Base-by-base conservation (phyloP, 2,329 filamentous ascomycete genomes). In the Pseudofabraea citricarpa region DNA sequence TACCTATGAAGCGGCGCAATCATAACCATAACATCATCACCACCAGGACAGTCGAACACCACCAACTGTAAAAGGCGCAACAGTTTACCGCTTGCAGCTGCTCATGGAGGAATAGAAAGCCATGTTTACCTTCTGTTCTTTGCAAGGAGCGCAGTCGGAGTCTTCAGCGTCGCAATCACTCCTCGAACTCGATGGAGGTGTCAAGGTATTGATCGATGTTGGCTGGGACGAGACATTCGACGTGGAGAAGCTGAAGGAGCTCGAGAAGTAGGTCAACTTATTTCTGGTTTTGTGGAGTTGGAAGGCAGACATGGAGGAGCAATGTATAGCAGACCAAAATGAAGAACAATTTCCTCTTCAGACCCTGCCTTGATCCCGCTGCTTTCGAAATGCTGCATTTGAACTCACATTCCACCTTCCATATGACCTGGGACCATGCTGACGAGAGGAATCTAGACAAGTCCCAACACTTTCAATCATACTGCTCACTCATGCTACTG, bases 181-280 rank as follows among this genome's bases (percentile, higher is more conserved):
- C 26, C 73, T 98, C 37, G 91, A 97, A 71, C 85, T 98, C 44
- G 93, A 98, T 70, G 91, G 91, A 52, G 93, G 91, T 46, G 85
- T 98, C 68, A 97, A 97, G 66, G 81, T 98, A 41, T 77, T 98
- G 42, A 81, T 98, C 27, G 91, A 96, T 62, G 84, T 96, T 35
- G 93, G 93, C 47, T 98, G 93, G 93, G 90, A 97, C 62, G 89
- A 95, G 63, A 78, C 79, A 2, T 97, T 98, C 62, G 86, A 95
- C 60, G 79, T 81, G 23, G 77, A 79, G 49, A 86, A 88, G 71
- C 79, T 98, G 41, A 82, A 82, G 56, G 87, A 93, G 67, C 78
- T 98, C 48, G 91, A 97, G 68, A 93, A 89, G 86, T 94, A 77
- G 53, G 74, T 61, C 41, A 32, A 44, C 36, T 48, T 40, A 48